Conservation (phyloP, 257 asterid genomes). For the Solanum commersonii region DNA sequence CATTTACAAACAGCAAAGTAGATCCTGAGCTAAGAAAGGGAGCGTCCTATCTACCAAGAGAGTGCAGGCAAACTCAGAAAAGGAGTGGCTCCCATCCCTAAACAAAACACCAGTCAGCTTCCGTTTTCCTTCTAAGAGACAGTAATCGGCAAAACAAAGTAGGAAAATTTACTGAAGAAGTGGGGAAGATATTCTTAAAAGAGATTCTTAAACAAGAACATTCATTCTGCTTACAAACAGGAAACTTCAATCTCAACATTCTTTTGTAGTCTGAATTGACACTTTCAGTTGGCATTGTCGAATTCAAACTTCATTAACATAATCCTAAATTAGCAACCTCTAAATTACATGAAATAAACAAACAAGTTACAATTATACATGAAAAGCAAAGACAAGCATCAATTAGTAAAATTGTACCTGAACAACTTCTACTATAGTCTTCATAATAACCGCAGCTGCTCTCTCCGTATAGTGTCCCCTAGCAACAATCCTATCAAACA, state of each 20-base stretch:
- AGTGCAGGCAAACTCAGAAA: too few relatives aligned
- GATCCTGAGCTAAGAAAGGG: too few relatives aligned
- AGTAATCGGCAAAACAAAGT: too few relatives aligned
- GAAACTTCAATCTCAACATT: neutral
- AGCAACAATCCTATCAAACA: conserved; percentile 66
- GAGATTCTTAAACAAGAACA: too few relatives aligned
- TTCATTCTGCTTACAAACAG: neutral
- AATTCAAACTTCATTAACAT: neutral
- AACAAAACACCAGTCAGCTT: too few relatives aligned
- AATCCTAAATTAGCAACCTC: neutral
- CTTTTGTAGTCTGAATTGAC: neutral
- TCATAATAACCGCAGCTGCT: conserved; percentile 57
- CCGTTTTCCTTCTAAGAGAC: too few relatives aligned
- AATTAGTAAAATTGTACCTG: conserved; percentile 28
- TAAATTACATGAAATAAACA: neutral
- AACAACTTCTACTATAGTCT: conserved; percentile 62
- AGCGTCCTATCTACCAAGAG: too few relatives aligned
- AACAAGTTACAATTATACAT: neutral
- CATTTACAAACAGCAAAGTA: too few relatives aligned
- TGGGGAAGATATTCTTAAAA: too few relatives aligned
- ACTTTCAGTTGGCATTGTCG: neutral
- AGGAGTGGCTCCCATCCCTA: too few relatives aligned
- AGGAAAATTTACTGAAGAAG: too few relatives aligned
- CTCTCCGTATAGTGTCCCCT: conserved; percentile 72
- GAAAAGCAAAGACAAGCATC: neutral